Base-by-base conservation (phyloP, 441 rosid species). In the Isatis lusitanica region DNA sequence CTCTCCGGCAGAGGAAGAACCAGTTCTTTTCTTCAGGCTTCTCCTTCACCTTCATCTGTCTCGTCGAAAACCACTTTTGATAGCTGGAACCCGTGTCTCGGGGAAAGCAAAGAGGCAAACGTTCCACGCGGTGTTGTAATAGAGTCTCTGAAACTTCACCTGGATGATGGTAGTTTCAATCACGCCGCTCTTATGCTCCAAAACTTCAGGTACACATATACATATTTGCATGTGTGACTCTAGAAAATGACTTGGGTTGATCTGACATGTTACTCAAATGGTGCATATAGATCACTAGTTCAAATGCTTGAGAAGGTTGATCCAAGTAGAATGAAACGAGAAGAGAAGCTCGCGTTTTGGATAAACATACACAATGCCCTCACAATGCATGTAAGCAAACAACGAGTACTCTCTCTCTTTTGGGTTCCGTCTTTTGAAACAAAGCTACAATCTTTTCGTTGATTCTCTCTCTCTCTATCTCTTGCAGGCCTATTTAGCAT, bases 321-420 rank as follows among this genome's bases (percentile, higher is more conserved):
- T 73, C 93, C 85, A 2, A 77, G 71, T 67, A 85, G 83, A 77
- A 83, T 93, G 98, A 93, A 82, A 77, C 90, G 97, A 0, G 92
- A 88, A 80, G 90, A 86, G 85, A 87, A 85, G 85, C 92, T 88
- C 12, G 85, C 92, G 10, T 88, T 90, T 81, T 90, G 89, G 96
- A 85, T 88, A 66, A 90, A 90, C 77, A 78, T 88, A 72, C 91
- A 90, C 81, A 91, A 91, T 82, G 90, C 97, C 43, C 77, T 91
- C 75, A 83, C 85, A 79, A 88, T 91, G 97, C 97, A 93, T 77
- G 95, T 89, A 88, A 48, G 86, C 43, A 71, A 26, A 38, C 17
- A 69, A 51, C 47, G 10, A 31, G 3, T 15, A 63, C 43, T 33
- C 43, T 68, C 50, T 31, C 48, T 67, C 40, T 17, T 53, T 33